phyloP scores from a whole-genome alignment of 139 green algal genomes.

The Chlorella sorokiniana region DNA sequence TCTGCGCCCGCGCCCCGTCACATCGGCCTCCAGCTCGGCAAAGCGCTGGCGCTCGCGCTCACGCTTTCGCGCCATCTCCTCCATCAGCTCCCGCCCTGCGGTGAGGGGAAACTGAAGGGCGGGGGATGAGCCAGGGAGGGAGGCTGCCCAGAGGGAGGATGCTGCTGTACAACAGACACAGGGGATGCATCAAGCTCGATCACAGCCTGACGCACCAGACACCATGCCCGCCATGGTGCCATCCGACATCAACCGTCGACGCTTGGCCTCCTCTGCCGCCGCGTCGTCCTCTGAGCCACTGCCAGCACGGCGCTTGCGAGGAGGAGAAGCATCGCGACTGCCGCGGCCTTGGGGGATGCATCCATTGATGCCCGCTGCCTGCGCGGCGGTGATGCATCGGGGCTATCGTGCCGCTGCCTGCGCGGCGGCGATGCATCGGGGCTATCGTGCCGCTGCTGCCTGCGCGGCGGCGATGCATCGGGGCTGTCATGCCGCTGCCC shows the following conservation, averaged over 20 bases:
- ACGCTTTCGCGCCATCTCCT: slow-evolving; percentile 48
- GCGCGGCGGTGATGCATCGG: slow-evolving; percentile 40
- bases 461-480: slow-evolving; percentile 36
- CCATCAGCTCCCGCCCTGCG: slow-evolving; percentile 27
- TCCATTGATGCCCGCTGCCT: slow-evolving; percentile 25
- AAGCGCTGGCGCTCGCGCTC: slow-evolving; percentile 39
- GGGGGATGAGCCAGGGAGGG: not conserved
- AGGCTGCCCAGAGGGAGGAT: not conserved
- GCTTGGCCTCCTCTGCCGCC: slow-evolving; percentile 25
- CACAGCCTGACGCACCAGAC: slow-evolving; percentile 39
- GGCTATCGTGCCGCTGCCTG: slow-evolving; percentile 21
- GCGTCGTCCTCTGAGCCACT: not conserved
- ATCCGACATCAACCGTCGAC: slow-evolving; percentile 57
- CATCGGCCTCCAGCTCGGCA: slow-evolving; percentile 18
- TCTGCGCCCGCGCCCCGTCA: slow-evolving; percentile 62
- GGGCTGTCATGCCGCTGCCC: slow-evolving; percentile 31
- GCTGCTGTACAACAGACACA: not conserved
- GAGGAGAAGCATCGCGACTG: slow-evolving; percentile 14
- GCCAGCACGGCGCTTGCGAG: slow-evolving; percentile 21
- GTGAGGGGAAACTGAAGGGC: not conserved
- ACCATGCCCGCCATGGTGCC: slow-evolving; percentile 69
- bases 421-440: slow-evolving; percentile 46
- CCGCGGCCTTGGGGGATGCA: too few relatives aligned
- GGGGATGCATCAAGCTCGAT: not conserved
- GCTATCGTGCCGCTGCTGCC: not conserved